Evolutionary conservation across 768 basidiomycete genomes (phyloP).

Genomic region (Mrakia frigida): DNA sequence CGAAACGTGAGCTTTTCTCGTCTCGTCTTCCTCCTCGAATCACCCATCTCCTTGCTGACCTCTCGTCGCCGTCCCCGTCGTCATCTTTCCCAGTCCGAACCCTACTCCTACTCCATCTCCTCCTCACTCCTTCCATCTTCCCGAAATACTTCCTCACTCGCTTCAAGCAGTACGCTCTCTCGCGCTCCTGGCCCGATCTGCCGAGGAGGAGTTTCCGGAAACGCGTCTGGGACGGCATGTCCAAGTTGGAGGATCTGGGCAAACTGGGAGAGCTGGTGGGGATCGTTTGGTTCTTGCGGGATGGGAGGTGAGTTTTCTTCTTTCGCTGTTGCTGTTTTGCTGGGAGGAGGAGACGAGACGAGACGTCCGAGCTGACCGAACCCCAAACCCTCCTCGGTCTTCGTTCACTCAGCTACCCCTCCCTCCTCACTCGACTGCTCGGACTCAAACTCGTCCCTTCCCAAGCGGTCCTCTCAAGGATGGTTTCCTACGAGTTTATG

Average conservation of each 20-base stretch:
- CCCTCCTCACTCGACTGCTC: slow-evolving; percentile 71
- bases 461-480: slow-evolving; percentile 61
- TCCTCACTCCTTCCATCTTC: slow-evolving; percentile 59
- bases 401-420: slow-evolving; percentile 64
- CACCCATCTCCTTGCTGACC: slow-evolving; percentile 34
- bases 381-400: neutral
- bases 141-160: slow-evolving; percentile 74
- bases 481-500: slow-evolving; percentile 98
- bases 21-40: slow-evolving; percentile 18
- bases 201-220: slow-evolving; percentile 71
- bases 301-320: slow-evolving; percentile 65
- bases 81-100: slow-evolving; percentile 24
- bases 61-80: slow-evolving; percentile 24
- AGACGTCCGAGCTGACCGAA: slow-evolving; percentile 1
- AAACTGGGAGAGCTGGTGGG: slow-evolving; percentile 62
- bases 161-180: slow-evolving; percentile 67
- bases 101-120: slow-evolving; percentile 53
- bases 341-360: too few species aligned
- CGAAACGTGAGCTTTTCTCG: slow-evolving; percentile 45
- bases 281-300: slow-evolving; percentile 76
- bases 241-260: slow-evolving; percentile 62
- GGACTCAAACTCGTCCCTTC: slow-evolving; percentile 68
- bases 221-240: slow-evolving; percentile 65
- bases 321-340: neutral
- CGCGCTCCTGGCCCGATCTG: slow-evolving; percentile 83